Evolutionary conservation across 2,329 filamentous ascomycete genomes (phyloP), one percentile per base, ranked within the genome.

Genomic region (Ascochyta pisi): DNA sequence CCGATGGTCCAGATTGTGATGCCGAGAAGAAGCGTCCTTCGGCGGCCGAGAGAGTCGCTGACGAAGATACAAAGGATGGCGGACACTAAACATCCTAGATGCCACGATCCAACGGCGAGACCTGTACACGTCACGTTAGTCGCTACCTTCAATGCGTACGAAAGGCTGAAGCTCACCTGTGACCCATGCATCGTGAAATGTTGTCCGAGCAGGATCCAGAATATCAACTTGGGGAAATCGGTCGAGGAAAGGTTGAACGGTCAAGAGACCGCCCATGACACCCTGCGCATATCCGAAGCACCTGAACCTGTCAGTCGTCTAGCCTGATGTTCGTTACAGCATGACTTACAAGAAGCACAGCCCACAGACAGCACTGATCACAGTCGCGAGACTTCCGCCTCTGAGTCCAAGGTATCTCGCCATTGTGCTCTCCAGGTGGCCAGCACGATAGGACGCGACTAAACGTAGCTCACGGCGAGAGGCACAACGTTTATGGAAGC

Each of bases 191-290:
- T 66, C 62, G 19, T 65, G 57, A 6, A 64, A 64, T 0, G 63
- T 61, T 29, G 38, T 39, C 23, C 38, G 35, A 4, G 43, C 43
- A 12, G 65, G 49, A 33, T 62, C 61, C 27, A 71, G 54, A 13
- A 65, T 66, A 44, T 72, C 62, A 13, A 72, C 47, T 41, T 66
- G 64, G 15, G 69, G 69, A 45, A 70, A 73, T 26, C 55, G 55
- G 15, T 63, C 65, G 3, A 86, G 77, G 65, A 89, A 90, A 15
- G 81, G 79, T 23, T 83, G 78, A 67, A 92, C 83, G 7, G 89
- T 91, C 59, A 94, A 79, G 60, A 94, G 86, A 39, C 71, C 71
- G 22, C 71, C 89, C 82, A 90, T 90, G 9, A 91, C 88, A 69
- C 89, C 89, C 58, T 79, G 71, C 64, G 91, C 89, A 86, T 84